These are phyloP conservation scores for Micromonas pusilla DNA, from an alignment of 139 green algal genomes.

Conservation along the genomic window DNA sequence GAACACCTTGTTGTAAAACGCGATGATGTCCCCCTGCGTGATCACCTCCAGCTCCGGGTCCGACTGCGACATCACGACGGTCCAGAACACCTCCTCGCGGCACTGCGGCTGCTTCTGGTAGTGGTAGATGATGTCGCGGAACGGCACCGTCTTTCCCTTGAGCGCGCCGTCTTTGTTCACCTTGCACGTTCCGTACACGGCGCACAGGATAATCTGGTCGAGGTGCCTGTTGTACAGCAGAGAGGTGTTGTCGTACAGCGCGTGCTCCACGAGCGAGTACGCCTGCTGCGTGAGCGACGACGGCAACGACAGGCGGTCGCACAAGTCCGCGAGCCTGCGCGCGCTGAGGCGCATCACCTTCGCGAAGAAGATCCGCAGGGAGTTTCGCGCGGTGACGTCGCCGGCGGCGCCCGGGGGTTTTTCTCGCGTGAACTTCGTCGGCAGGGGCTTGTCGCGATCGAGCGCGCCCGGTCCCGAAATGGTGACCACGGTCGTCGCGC, in stretches of 20 bases:
- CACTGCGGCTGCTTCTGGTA: slow-evolving; percentile 71
- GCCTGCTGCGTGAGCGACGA: slow-evolving; percentile 38
- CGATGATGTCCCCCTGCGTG: slow-evolving; percentile 72
- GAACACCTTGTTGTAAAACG: slow-evolving; percentile 86
- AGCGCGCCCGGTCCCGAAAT: too few relatives aligned
- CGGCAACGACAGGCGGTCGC: slow-evolving; percentile 30
- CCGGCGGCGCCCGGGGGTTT: too few relatives aligned
- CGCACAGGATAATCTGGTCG: slow-evolving; percentile 79
- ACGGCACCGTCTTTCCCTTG: slow-evolving; percentile 31
- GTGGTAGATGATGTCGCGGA: slow-evolving; percentile 77
- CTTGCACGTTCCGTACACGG: slow-evolving; percentile 87
- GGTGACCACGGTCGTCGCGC: too few relatives aligned
- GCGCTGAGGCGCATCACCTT: slow-evolving; percentile 39
- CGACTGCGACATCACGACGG: slow-evolving; percentile 55
- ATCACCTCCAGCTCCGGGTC: slow-evolving; percentile 26
- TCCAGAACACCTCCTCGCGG: slow-evolving; percentile 61
- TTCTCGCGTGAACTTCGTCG: too few relatives aligned
- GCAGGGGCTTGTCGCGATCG: too few relatives aligned
- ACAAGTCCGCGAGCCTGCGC: slow-evolving; percentile 31
- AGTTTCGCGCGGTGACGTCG: neutral
- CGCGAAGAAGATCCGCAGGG: slow-evolving; percentile 17
- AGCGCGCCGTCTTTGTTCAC: slow-evolving; percentile 36
- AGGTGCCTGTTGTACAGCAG: slow-evolving; percentile 84
- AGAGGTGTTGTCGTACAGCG: slow-evolving; percentile 61
- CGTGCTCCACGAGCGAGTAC: slow-evolving; percentile 54